These are phyloP conservation scores for Picochlorum sp. DNA, from an alignment of 139 green algal species.

Conservation along the genomic window DNA sequence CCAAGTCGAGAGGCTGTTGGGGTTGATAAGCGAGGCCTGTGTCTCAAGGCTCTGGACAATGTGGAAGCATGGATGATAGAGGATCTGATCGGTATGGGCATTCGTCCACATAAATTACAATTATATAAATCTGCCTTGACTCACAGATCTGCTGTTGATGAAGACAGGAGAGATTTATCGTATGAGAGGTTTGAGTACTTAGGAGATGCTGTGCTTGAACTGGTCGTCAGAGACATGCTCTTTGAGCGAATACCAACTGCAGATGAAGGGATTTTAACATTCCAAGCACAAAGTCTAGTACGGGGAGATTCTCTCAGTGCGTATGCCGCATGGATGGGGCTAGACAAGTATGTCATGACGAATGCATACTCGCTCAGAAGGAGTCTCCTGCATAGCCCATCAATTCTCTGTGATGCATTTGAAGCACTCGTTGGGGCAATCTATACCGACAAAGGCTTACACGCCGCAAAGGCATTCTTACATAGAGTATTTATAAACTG, in stretches of 20 bases:
- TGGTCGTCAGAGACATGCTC: conserved; percentile 12
- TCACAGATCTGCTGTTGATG: conserved; percentile 14
- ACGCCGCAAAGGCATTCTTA: conserved; percentile 13
- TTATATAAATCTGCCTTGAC: conserved; percentile 38
- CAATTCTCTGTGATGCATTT: conserved; percentile 30
- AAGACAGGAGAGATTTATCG: conserved; percentile 3
- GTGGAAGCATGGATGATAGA: conserved; percentile 30
- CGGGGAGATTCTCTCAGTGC: conserved; percentile 1
- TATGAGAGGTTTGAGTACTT: conserved; percentile 44
- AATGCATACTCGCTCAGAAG: conserved; percentile 14
- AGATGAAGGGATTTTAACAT: conserved; percentile 25
- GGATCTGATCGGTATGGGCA: conserved; percentile 10
- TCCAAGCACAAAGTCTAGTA: conserved; percentile 11
- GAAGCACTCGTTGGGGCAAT: conserved; percentile 38
- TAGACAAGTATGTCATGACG: conserved; percentile 20
- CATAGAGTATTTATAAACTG: conserved; percentile 9
- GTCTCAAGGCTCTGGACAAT: conserved; percentile 10
- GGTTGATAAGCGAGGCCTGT: neutral
- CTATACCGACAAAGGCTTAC: conserved; percentile 28
- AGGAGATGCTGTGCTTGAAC: conserved; percentile 32
- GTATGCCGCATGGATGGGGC: conserved; percentile 11
- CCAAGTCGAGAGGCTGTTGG: neutral
- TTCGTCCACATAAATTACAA: conserved; percentile 9
- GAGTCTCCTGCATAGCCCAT: conserved; percentile 1
- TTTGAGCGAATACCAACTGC: conserved; percentile 14